A percentile compares a stretch with the other conserved stretches of the same genome.
Conservation (phyloP, 257 asterid species). For the Petrea volubilis region DNA sequence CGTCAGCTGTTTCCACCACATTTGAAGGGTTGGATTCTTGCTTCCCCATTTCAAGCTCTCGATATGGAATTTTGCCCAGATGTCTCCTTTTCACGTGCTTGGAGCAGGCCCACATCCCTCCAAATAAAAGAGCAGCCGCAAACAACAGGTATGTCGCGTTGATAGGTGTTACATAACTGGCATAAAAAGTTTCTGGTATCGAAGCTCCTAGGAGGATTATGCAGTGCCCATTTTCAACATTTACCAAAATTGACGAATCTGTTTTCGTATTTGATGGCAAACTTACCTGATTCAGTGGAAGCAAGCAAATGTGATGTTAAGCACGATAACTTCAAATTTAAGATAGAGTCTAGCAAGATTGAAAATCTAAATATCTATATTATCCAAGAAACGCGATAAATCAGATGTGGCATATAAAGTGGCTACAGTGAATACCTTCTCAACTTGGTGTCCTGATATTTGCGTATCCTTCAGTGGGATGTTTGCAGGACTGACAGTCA, state of each 20-base stretch:
- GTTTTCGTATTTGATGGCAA: conserved; percentile 34
- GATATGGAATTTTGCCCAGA: conserved; percentile 51
- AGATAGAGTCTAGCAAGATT: neutral
- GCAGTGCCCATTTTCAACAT: conserved; percentile 37
- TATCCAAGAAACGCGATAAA: neutral
- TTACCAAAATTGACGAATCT: conserved; percentile 38
- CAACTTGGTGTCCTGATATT: conserved; percentile 37
- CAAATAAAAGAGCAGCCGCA: conserved; percentile 43
- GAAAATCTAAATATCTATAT: neutral
- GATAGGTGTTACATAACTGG: conserved; percentile 36
- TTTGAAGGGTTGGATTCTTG: conserved; percentile 27
- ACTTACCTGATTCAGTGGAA: conserved; percentile 41
- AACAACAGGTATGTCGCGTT: conserved; percentile 46
- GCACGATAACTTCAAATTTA: neutral
- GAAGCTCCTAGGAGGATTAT: conserved; percentile 32
- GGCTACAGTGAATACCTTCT: conserved; percentile 43
- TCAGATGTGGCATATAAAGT: neutral
- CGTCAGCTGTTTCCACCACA: conserved; percentile 32
- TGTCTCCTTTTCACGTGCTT: conserved; percentile 33
- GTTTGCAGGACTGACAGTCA: conserved; percentile 29
- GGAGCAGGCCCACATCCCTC: conserved; percentile 48
- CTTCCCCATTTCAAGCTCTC: conserved; percentile 64
- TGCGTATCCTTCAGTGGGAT: conserved; percentile 9
- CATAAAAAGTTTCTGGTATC: conserved; percentile 26
- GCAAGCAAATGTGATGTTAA: conserved; percentile 11